Base-by-base conservation (phyloP, 139 green algal genomes). In the Chlorella vulgaris region DNA sequence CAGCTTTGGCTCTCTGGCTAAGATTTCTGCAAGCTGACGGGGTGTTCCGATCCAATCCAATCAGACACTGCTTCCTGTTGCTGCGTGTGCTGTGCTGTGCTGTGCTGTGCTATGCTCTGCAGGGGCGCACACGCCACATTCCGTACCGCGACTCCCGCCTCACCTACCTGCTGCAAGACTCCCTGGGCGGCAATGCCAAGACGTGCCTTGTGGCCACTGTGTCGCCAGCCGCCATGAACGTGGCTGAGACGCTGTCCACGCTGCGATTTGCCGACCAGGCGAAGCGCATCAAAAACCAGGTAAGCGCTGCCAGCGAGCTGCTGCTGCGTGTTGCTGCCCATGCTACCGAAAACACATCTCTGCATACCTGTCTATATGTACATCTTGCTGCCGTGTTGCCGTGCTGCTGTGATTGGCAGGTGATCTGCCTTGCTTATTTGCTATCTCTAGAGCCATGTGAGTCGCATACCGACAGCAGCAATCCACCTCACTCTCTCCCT, bases 101-200 rank as follows among this genome's bases (percentile, higher is more conserved):
- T 24, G 15, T 58, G 47, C 47, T 58, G 47, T 58, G 47, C 47
- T 58, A 58, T 58, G 15, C 15, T 15, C 51, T 66, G 73, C 53
- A 79, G 73, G 73, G 73, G 33, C 73, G 73, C 10, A 36, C 83
- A 0, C 76, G 86, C 18, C 96, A 98, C 83, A 87, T 99, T 15
- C 97, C 97, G 4, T 99, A 99, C 89, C 85, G 97, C 10, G 95
- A 99, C 91, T 97, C 90, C 35, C 93, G 95, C 74, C 93, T 99
- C 26, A 99, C 97, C 1, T 98, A 96, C 84, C 91, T 99, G 65
- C 91, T 99, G n/a, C 93, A 97, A 90, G 94, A 98, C 39, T 96
- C 91, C 0, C 86, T 99, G 33, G 95, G 96, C 18, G 96, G 96
- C 69, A 99, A 99, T 74, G 91, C 96, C 38, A 98, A 98, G 86